Conservation (phyloP, 352 stramenopile genomes). For the Aphanomyces invadans region DNA sequence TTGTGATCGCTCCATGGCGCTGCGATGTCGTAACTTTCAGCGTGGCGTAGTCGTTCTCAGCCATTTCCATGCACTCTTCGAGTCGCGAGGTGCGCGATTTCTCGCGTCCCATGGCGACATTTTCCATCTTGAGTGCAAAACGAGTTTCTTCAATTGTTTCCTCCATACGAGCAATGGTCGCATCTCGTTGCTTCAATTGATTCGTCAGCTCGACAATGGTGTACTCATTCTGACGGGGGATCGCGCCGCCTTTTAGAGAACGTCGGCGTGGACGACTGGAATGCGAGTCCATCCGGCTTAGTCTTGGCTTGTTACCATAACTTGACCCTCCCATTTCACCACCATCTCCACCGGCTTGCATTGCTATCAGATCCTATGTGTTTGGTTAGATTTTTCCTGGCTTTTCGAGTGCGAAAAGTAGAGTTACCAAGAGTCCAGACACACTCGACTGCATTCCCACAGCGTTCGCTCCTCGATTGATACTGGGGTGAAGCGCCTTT, state of each 20-base stretch:
- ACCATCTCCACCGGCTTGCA: conserved; percentile 1
- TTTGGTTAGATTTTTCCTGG: too few species aligned
- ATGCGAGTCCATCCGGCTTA: background rate
- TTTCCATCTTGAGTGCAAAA: background rate
- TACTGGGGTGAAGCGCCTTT: background rate
- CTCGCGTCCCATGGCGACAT: background rate
- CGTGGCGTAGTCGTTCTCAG: background rate
- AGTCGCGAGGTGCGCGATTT: background rate
- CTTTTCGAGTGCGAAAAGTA: too few species aligned
- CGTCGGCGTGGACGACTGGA: background rate
- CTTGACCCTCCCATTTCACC: background rate
- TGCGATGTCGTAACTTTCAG: background rate
- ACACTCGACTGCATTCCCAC: background rate
- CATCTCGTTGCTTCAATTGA: conserved; percentile 1
- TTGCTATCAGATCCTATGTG: conserved; percentile 11
- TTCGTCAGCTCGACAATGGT: conserved; percentile 1
- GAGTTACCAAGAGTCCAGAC: background rate
- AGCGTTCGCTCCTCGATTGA: background rate
- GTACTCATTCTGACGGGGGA: conserved; percentile 1
- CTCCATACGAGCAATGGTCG: background rate
- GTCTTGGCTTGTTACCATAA: too few species aligned
- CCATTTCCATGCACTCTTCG: background rate
- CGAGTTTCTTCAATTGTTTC: background rate
- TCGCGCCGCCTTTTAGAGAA: conserved; percentile 7
- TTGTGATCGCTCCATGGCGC: background rate